Evolutionary conservation across 331 rosid genomes (phyloP).

Genomic region (Saraca asoca): DNA sequence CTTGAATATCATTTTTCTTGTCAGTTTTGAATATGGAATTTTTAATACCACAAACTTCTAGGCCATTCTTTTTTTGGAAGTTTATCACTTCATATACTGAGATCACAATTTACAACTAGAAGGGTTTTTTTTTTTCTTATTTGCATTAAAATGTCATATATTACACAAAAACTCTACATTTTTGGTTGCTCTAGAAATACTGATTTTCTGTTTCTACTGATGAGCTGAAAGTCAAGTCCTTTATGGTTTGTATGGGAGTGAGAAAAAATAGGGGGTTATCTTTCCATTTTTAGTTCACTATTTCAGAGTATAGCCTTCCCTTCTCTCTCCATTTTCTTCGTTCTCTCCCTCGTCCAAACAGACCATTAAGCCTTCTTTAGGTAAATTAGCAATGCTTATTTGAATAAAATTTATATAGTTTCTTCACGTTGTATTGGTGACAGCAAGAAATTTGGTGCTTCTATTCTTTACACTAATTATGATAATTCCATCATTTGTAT

Average conservation of each 20-base stretch:
- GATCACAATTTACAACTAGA: background rate
- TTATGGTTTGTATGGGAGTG: background rate
- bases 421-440: background rate
- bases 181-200: constrained; percentile 3
- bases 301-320: too few species aligned
- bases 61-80: constrained; percentile 4
- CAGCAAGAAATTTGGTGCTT: background rate
- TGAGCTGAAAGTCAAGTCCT: background rate
- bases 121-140: background rate
- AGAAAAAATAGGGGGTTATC: too few species aligned
- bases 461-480: background rate
- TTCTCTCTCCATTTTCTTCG: too few species aligned
- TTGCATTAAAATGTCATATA: background rate
- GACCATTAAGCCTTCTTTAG: too few species aligned
- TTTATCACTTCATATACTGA: background rate
- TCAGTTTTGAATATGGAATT: background rate
- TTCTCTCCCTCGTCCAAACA: too few species aligned
- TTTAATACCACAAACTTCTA: background rate
- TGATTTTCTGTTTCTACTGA: background rate
- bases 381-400: background rate
- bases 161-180: background rate
- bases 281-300: too few species aligned
- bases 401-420: background rate
- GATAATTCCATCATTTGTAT: constrained; percentile 13
- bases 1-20: background rate